Evolutionary conservation across 306 rosid genomes (phyloP).

Genomic region (Gillenia trifoliata): DNA sequence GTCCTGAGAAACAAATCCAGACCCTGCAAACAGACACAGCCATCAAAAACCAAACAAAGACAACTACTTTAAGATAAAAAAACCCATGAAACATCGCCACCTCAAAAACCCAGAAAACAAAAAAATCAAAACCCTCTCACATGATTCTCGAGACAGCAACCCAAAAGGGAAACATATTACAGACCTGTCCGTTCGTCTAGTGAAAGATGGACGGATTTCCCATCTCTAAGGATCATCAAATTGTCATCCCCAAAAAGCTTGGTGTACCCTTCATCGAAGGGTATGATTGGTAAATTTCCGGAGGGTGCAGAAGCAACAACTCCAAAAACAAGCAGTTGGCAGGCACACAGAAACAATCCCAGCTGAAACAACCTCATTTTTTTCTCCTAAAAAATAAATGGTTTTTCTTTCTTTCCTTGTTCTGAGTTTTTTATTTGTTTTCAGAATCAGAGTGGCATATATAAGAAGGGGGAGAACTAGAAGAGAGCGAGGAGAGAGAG

Average conservation of each 20-base stretch:
- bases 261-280: slow-evolving; percentile 82
- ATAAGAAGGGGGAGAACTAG: neutral
- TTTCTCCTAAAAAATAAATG: slow-evolving; percentile 11
- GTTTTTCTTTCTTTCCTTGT: slow-evolving; percentile 5
- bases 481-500: neutral
- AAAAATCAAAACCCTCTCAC: neutral
- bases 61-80: slow-evolving; percentile 10
- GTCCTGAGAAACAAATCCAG: slow-evolving; percentile 96
- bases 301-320: slow-evolving; percentile 42
- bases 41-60: neutral
- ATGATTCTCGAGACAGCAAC: neutral
- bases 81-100: neutral
- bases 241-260: slow-evolving; percentile 78
- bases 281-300: slow-evolving; percentile 43
- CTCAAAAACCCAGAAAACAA: neutral
- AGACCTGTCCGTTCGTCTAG: slow-evolving; percentile 80
- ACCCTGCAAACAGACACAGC: slow-evolving; percentile 43
- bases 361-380: slow-evolving; percentile 39
- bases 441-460: neutral
- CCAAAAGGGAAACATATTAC: neutral
- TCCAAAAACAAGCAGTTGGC: slow-evolving; percentile 19
- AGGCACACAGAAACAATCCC: slow-evolving; percentile 3
- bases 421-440: neutral
- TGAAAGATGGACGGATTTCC: slow-evolving; percentile 78
- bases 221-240: slow-evolving; percentile 59